Evolutionary conservation across 768 basidiomycete genomes (phyloP), one percentile per base, ranked within the genome.

Genomic region (Tulasnella calospora): DNA sequence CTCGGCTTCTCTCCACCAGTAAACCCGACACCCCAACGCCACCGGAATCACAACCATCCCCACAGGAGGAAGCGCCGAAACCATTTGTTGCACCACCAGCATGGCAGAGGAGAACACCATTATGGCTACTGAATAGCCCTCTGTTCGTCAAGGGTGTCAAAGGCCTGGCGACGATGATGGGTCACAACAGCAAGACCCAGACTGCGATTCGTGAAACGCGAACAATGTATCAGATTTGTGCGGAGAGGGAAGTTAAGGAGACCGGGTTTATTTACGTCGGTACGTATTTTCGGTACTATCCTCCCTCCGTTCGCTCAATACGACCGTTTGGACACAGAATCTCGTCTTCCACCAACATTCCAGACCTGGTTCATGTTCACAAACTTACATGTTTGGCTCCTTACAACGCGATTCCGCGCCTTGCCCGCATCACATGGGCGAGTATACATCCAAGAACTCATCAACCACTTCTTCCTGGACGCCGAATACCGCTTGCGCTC

Each of bases 291-390:
- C 19, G 19, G 35, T 41, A 9, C 17, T 41, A 21, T 12, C 30
- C 44, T 23, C 38, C 41, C n/a, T 21, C 51, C 23, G 21, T 21
- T 71, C 15, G 10, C 40, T 71, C 3, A 46, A 46, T 19, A 2
- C 40, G 21, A n/a, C 38, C 73, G 46, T 41, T 21, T 74, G 4
- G 10, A 46, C 0, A 10, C 81, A 98, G 96, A 90, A 79, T 97
- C 94, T 82, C 87, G 87, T 79, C 88, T 98, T 8, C 95, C 96
- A 13, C 92, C 92, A 17, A 98, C 97, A 0, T 98, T 97, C 84
- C 96, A 98, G 82, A 94, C 97, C 21, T 98, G 96, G 94, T 98
- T 98, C 85, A 94, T 94, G 5, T 86, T 98, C 73, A 94, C 94
- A 38, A 95, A 96, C 80, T 87, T 98, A 38, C 95, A 99, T 84